Base-by-base conservation (phyloP, 2,329 filamentous ascomycete genomes). In the Pestalotiopsis fici region DNA sequence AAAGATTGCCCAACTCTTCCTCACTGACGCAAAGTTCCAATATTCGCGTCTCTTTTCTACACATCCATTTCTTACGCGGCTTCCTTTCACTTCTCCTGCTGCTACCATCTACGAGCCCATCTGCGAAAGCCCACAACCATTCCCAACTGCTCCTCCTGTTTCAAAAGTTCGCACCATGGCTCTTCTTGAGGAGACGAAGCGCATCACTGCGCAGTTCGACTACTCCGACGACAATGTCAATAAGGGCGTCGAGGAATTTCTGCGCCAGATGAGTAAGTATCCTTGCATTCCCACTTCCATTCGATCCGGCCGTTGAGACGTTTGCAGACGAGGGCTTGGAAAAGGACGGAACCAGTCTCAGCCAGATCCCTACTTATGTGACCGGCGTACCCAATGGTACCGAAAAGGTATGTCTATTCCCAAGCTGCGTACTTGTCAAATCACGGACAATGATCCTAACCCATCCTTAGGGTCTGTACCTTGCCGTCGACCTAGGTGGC, bases 281-380 rank as follows among this genome's bases (percentile, higher is more conserved):
- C 63, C 25, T 59, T 67, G 69, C 27, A 61, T 27, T 23, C 27
- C 27, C 21, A 63, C 21, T 37, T 4, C 35, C 18, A 23, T 11
- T 9, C 25, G 23, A 43, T 21, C 13, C 23, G 12, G 3, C n/a
- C 21, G 28, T 43, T 64, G 47, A 74, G 66, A 67, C 65, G 25
- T 64, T 57, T 65, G 39, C 73, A 95, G 93, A 92, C 71, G 93
- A 97, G 84, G 96, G 96, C 31, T 83, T 98, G 72, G 83, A 88
- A 68, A 90, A 91, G 75, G 90, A 95, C 74, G 91, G 91, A 69
- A 91, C 93, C 37, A 94, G 91, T 73, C 82, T 99, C 83, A 95
- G 93, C 82, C 96, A 98, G 83, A 98, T 99, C 76, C 96, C 96
- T 7, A 97, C 95, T 55, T 99, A 97, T 81, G 95, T 99, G 72